These are phyloP conservation scores for Acorus calamus DNA, from an alignment of 106 monocot genomes.

Conservation along the genomic window DNA sequence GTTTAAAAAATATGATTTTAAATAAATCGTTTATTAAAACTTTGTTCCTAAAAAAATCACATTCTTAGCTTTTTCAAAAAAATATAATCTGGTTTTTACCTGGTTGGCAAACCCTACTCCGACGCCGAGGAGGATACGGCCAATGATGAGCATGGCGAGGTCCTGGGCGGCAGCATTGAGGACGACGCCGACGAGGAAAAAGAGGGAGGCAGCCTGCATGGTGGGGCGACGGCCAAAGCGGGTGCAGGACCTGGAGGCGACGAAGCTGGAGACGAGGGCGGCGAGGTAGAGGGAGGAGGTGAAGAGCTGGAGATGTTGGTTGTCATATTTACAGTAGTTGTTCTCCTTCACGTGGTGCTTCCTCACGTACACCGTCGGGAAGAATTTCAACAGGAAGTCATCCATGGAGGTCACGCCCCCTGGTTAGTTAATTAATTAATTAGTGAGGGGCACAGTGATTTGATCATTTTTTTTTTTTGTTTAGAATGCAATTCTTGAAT, in stretches of 20 bases:
- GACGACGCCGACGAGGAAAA: constrained; percentile 49
- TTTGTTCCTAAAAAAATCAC: no score
- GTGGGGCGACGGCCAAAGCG: constrained; percentile 47
- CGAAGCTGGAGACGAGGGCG: constrained; percentile 48
- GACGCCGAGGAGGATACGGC: constrained; percentile 58
- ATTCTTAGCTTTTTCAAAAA: no score
- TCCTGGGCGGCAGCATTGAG: constrained; percentile 38
- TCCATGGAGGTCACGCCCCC: constrained; percentile 81
- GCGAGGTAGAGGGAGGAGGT: constrained; percentile 75
- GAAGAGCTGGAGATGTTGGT: constrained; percentile 64
- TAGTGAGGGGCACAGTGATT: no score
- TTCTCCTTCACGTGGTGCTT: constrained; percentile 16
- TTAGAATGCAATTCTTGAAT: no score
- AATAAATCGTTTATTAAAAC: no score
- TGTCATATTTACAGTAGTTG: constrained; percentile 72
- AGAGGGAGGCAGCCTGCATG: constrained; percentile 47
- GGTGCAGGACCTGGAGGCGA: constrained; percentile 51
- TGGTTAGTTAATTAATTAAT: not conserved
- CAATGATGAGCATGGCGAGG: constrained; percentile 61
- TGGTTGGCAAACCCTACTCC: constrained; percentile 72
- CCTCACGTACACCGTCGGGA: constrained; percentile 37
- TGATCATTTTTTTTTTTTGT: no score
- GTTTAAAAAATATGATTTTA: no score
- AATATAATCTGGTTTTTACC: constrained; percentile 8
- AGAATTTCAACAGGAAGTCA: constrained; percentile 53